Base-by-base conservation (phyloP, 306 rosid species). In the Malus orientalis region DNA sequence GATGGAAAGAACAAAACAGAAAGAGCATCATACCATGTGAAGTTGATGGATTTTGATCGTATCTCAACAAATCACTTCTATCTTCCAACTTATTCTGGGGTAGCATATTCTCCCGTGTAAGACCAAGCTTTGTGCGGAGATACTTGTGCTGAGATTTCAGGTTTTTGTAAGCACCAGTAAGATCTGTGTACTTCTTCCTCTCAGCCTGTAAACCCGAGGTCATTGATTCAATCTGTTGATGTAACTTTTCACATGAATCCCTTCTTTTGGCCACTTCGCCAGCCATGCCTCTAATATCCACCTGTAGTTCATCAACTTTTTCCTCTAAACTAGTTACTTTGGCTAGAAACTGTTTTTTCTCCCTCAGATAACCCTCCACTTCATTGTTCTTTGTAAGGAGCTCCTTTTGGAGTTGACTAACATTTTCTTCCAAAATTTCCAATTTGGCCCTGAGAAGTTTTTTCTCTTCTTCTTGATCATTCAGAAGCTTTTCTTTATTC, bases 71-170 rank as follows among this genome's bases (percentile, higher is more conserved):
- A 77, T 84, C 88, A 47, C 63, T 81, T 74, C 53, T 96, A 63
- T 69, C 78, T 75, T 76, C 86, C 55, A 30, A 23, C 57, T 80
- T 87, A 71, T 23, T 73, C 29, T 68, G 78, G 44, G 72, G 74
- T 70, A 75, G 45, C 97, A 86, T 89, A 76, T 81, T 85, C 38
- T 92, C 93, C 29, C 53, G 65, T 2, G 79, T 82, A 45, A 90
- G 92, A 76, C 96, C 96, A 80, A 51, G 36, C 86, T 92, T 92
- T 45, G 70, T 45, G 22, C 85, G 78, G 59, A 95, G 89, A 54
- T 69, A 95, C 79, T 71, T 80, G 58, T 92, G 76, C 67, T 92
- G 96, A 74, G 97, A 90, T 78, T 89, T 92, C 42, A 92, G 88
- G 59, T 80, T 89, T 81, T 87, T 95, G 91, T 79, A 89, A 0